These are phyloP conservation scores for Mycena galopus DNA, from an alignment of 768 basidiomycete genomes.

Conservation along the genomic window DNA sequence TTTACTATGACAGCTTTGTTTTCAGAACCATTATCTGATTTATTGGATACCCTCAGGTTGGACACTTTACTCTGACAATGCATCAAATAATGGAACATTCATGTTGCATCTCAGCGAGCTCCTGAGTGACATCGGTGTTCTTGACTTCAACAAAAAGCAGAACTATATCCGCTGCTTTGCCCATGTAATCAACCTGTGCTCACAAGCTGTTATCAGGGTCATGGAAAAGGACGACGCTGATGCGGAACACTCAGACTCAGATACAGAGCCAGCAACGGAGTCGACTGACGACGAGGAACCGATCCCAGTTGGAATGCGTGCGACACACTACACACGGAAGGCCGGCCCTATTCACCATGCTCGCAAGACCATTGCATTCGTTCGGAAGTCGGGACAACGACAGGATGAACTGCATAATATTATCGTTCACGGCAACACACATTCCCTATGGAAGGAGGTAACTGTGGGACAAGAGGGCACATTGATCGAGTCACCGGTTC, in stretches of 20 bases:
- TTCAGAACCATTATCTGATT: background rate
- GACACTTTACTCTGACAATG: slow-evolving; percentile 3
- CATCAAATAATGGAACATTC: background rate
- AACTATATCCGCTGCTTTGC: background rate
- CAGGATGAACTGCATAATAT: background rate
- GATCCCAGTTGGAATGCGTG: background rate
- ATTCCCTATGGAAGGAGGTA: slow-evolving; percentile 6
- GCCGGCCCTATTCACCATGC: background rate
- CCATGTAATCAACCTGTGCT: background rate
- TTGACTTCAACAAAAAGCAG: background rate
- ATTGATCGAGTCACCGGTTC: background rate
- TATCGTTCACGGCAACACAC: background rate
- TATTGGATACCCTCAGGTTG: background rate
- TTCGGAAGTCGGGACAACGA: background rate
- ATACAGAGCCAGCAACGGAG: background rate
- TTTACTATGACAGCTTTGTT: background rate
- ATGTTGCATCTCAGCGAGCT: background rate
- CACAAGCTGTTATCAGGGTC: slow-evolving; percentile 10
- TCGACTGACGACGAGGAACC: background rate
- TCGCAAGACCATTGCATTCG: background rate
- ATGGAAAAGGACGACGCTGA: slow-evolving; percentile 9
- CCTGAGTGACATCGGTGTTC: background rate
- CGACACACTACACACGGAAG: background rate
- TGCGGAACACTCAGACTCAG: background rate
- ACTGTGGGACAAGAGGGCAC: slow-evolving; percentile 1